Conservation (phyloP, 805 yeast species). For the Myxozyma mucilagina region DNA sequence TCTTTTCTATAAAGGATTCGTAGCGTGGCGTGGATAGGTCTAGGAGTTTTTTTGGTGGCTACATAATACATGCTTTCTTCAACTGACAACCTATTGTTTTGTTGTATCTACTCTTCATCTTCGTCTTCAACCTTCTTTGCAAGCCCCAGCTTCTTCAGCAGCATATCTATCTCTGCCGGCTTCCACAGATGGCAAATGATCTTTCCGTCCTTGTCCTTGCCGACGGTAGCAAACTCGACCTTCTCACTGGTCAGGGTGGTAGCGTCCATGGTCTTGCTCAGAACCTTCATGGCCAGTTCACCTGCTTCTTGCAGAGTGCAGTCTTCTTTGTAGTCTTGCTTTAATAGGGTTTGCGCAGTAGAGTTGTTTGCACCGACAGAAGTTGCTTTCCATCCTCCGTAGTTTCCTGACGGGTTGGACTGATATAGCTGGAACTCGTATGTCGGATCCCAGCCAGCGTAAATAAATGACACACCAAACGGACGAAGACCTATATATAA, state of each 20-base stretch:
- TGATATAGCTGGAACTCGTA: slow-evolving; percentile 90
- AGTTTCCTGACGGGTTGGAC: slow-evolving; percentile 96
- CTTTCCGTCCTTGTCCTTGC: slow-evolving; percentile 50
- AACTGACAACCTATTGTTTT: background rate
- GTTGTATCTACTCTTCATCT: slow-evolving; percentile 24
- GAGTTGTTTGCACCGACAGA: slow-evolving; percentile 94
- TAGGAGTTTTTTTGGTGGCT: background rate
- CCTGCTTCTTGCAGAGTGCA: slow-evolving; percentile 66
- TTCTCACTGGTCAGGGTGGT: slow-evolving; percentile 84
- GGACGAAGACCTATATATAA: slow-evolving; percentile 71
- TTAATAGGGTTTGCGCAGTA: slow-evolving; percentile 92
- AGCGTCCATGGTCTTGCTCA: slow-evolving; percentile 91
- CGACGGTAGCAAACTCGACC: slow-evolving; percentile 86
- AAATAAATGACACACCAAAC: slow-evolving; percentile 93
- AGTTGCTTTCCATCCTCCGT: slow-evolving; percentile 98
- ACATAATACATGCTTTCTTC: background rate
- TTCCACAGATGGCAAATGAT: slow-evolving; percentile 73
- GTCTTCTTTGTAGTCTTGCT: slow-evolving; percentile 91
- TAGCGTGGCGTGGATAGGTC: background rate
- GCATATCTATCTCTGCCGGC: slow-evolving; percentile 70
- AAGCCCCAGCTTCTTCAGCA: slow-evolving; percentile 73
- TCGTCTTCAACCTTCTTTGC: slow-evolving; percentile 59
- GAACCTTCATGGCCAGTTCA: slow-evolving; percentile 83
- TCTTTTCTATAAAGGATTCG: background rate
- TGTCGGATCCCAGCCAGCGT: slow-evolving; percentile 87